Conservation (phyloP, 1,284 basidiomycete species). For the Tetrapyrgos nigripes region DNA sequence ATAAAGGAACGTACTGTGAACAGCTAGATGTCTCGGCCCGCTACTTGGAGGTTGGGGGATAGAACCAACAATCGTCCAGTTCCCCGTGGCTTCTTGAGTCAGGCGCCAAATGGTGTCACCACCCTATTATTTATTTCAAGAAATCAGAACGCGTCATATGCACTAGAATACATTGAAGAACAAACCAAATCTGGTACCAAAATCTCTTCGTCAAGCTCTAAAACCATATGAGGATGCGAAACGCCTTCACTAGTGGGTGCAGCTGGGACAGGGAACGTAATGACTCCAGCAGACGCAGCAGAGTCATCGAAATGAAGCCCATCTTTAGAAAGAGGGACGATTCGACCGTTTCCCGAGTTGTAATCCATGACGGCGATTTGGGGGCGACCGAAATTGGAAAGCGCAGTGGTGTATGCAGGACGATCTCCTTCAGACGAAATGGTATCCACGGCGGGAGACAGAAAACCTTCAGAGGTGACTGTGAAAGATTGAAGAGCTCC, state of each 20-base stretch:
- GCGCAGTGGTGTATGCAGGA: slow-evolving; percentile 44
- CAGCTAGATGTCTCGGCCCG: slow-evolving; percentile 69
- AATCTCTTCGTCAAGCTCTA: slow-evolving; percentile 57
- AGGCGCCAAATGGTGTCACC: slow-evolving; percentile 71
- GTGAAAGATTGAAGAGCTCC: slow-evolving; percentile 63
- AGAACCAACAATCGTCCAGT: slow-evolving; percentile 61
- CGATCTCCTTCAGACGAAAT: not conserved
- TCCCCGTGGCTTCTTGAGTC: slow-evolving; percentile 43
- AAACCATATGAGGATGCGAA: slow-evolving; percentile 70
- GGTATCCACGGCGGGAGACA: not conserved
- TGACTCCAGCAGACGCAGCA: slow-evolving; percentile 39
- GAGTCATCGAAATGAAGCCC: slow-evolving; percentile 45
- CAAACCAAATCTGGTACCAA: slow-evolving; percentile 69
- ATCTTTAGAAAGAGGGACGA: slow-evolving; percentile 52
- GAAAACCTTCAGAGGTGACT: slow-evolving; percentile 47
- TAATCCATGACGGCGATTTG: slow-evolving; percentile 69
- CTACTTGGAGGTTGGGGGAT: slow-evolving; percentile 68
- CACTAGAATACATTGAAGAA: not conserved
- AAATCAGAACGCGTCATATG: not conserved
- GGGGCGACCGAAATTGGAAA: slow-evolving; percentile 60
- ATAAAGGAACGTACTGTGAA: slow-evolving; percentile 46
- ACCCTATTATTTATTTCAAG: slow-evolving; percentile 46
- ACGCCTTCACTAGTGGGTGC: slow-evolving; percentile 30
- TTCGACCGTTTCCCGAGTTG: slow-evolving; percentile 56
- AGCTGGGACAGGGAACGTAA: slow-evolving; percentile 56